Conservation (phyloP, 345 rosid genomes). For the Moringa oleifera region DNA sequence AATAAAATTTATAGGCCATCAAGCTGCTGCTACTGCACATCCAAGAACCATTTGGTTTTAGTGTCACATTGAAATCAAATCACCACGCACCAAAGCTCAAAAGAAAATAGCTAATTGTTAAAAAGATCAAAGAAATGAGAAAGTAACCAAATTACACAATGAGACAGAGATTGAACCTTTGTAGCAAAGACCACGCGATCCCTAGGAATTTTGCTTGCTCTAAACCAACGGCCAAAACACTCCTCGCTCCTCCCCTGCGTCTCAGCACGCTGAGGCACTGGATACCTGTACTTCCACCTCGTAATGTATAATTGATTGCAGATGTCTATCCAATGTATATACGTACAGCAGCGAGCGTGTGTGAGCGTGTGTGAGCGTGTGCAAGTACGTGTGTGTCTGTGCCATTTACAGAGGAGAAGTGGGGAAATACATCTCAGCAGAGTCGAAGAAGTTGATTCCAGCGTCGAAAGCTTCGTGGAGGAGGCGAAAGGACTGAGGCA, state of each 20-base stretch:
- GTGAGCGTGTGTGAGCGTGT: background rate
- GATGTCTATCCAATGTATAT: too few relatives aligned
- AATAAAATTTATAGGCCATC: too few relatives aligned
- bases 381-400: background rate
- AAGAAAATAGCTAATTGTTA: background rate
- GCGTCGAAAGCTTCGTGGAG: slow-evolving; percentile 47
- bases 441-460: slow-evolving; percentile 65
- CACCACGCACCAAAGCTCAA: background rate
- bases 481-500: slow-evolving; percentile 44
- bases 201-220: slow-evolving; percentile 43
- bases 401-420: background rate
- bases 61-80: too few relatives aligned
- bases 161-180: slow-evolving; percentile 29
- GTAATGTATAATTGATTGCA: background rate
- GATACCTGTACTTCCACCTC: slow-evolving; percentile 36
- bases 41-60: too few relatives aligned
- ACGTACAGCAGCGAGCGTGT: background rate
- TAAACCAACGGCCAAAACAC: slow-evolving; percentile 53
- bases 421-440: slow-evolving; percentile 47
- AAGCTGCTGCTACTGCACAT: too few relatives aligned
- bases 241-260: slow-evolving; percentile 67
- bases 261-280: slow-evolving; percentile 61
- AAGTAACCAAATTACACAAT: background rate
- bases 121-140: background rate
- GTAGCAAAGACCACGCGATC: slow-evolving; percentile 47